Conservation (phyloP, 495 filamentous ascomycete genomes). For the Hypoxylon subgilvum region DNA sequence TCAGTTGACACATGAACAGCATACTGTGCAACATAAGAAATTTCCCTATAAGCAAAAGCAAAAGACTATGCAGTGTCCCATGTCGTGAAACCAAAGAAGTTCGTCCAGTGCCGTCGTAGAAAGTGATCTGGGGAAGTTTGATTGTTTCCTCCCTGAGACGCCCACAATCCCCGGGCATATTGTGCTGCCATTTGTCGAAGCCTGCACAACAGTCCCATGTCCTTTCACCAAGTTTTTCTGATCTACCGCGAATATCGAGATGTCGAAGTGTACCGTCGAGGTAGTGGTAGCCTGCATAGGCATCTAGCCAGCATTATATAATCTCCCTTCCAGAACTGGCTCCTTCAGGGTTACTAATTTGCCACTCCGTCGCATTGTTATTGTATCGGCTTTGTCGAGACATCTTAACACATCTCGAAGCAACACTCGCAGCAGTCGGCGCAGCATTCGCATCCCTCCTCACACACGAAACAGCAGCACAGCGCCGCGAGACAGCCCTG, state of each 20-base stretch:
- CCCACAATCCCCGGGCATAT: conserved; percentile 1
- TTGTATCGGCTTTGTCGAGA: conserved; percentile 12
- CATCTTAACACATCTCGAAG: conserved; percentile 57
- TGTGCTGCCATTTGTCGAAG: conserved; percentile 5
- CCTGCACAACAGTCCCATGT: background rate
- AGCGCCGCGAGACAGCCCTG: conserved; percentile 69
- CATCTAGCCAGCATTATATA: conserved; percentile 17
- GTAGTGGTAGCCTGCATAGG: conserved; percentile 1
- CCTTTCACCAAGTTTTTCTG: too few species aligned
- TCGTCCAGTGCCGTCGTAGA: conserved; percentile 19
- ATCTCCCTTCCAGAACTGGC: conserved; percentile 1
- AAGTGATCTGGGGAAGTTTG: conserved; percentile 17
- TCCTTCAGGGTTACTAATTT: conserved; percentile 5
- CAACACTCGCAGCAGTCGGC: conserved; percentile 72
- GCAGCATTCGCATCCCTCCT: conserved; percentile 80
- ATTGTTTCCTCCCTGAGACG: conserved; percentile 11
- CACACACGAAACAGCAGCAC: conserved; percentile 80
- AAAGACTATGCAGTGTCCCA: conserved; percentile 17
- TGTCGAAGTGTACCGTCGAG: conserved; percentile 19
- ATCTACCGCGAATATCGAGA: too few species aligned
- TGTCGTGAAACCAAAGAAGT: conserved; percentile 21
- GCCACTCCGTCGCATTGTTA: conserved; percentile 14
- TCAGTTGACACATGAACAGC: background rate
- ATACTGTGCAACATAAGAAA: conserved; percentile 21
- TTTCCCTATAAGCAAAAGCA: conserved; percentile 15